Evolutionary conservation across 352 stramenopile species (phyloP).

Genomic region (Blastocystis sp.): DNA sequence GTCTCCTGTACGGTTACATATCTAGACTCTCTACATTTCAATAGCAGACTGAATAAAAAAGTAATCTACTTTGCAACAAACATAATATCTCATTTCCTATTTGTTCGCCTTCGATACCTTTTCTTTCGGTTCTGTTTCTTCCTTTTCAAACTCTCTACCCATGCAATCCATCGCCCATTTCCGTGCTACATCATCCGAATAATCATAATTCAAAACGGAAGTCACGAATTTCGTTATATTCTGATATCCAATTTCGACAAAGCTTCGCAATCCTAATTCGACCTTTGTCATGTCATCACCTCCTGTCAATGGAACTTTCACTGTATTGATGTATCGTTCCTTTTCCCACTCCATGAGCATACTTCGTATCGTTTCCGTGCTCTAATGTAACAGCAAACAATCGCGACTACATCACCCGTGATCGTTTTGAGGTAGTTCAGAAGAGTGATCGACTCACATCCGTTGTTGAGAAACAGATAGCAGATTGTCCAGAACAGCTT

Average conservation of each 20-base stretch:
- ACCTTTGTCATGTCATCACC: background rate
- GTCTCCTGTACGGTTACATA: too few relatives aligned
- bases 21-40: too few relatives aligned
- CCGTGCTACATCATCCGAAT: background rate
- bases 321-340: background rate
- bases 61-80: too few relatives aligned
- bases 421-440: background rate
- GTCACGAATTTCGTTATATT: slow-evolving; percentile 31
- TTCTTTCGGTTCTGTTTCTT: background rate
- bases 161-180: slow-evolving; percentile 14
- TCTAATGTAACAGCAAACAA: background rate
- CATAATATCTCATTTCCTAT: too few relatives aligned
- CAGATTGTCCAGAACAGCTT: background rate
- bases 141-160: background rate
- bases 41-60: too few relatives aligned
- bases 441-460: background rate
- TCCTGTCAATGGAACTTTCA: background rate
- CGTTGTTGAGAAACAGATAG: slow-evolving; percentile 26
- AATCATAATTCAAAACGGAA: background rate
- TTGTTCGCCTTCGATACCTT: background rate
- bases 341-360: background rate
- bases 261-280: background rate
- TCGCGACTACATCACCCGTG: background rate
- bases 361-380: background rate
- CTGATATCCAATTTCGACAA: slow-evolving; percentile 10